Conservation (phyloP, 2,329 filamentous ascomycete genomes). For the Cytospora schulzeri region DNA sequence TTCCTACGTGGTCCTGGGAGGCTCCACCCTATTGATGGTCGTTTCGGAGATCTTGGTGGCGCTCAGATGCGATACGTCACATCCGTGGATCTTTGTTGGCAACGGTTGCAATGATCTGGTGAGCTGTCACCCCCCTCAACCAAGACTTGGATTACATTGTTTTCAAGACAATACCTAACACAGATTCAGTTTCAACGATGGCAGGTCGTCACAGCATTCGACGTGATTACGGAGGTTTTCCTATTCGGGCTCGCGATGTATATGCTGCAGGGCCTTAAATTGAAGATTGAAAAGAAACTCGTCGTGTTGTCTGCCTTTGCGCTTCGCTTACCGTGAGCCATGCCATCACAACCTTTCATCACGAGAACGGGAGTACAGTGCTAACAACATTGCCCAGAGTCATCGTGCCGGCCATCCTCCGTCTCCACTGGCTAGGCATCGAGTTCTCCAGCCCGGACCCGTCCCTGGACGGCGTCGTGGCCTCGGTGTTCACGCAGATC, state of each 20-base stretch:
- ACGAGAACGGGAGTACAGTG: conserved; percentile 4
- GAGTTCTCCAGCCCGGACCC: conserved; percentile 39
- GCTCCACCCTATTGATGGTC: conserved; percentile 42
- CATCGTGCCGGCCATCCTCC: conserved; percentile 42
- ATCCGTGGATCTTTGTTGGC: conserved; percentile 40
- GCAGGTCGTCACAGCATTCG: conserved; percentile 42
- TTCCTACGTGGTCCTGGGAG: conserved; percentile 39
- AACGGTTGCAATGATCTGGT: conserved; percentile 38
- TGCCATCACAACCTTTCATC: not conserved
- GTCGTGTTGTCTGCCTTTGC: conserved; percentile 44
- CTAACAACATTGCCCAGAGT: conserved; percentile 35
- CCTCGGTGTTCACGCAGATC: conserved; percentile 42
- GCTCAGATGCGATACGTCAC: conserved; percentile 43
- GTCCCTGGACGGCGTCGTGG: conserved; percentile 40
- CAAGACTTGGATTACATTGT: too few relatives aligned
- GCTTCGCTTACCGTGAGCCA: conserved; percentile 43
- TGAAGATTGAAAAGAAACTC: conserved; percentile 40
- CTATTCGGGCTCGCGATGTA: conserved; percentile 41
- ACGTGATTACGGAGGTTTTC: conserved; percentile 42
- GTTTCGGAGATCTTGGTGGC: conserved; percentile 43
- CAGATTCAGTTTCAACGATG: conserved; percentile 40
- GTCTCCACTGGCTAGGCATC: conserved; percentile 40
- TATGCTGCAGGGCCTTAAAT: conserved; percentile 43
- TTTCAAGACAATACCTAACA: not conserved
- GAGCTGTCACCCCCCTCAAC: conserved; percentile 22